Conservation (phyloP, 306 rosid species). For the Elaeagnus macrophylla region DNA sequence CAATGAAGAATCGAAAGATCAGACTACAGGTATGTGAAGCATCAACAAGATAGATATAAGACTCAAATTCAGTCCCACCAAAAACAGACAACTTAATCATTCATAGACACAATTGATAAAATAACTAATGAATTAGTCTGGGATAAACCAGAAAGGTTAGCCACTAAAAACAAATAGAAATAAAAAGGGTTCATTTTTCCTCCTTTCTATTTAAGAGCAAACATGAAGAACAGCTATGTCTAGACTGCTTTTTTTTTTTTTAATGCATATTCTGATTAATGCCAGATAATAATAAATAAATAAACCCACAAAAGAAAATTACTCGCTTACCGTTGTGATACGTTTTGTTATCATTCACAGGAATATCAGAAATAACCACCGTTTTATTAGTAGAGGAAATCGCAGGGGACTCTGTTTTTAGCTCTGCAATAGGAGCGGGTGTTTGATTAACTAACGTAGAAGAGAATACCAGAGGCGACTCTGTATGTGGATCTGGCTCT, state of each 20-base stretch:
- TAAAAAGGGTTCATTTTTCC: background rate
- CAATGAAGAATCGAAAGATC: too few species aligned
- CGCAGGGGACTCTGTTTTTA: slow-evolving; percentile 10
- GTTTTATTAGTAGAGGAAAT: slow-evolving; percentile 8
- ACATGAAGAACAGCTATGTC: background rate
- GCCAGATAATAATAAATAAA: background rate
- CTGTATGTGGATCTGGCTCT: slow-evolving; percentile 10
- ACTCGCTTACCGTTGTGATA: slow-evolving; percentile 23
- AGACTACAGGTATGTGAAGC: too few species aligned
- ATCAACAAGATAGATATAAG: too few species aligned
- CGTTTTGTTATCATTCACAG: slow-evolving; percentile 11
- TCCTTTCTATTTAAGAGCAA: background rate
- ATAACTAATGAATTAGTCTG: too few species aligned
- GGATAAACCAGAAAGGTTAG: background rate
- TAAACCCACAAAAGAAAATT: background rate
- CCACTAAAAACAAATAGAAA: background rate
- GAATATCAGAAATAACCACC: slow-evolving; percentile 12
- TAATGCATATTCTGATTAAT: background rate
- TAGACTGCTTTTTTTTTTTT: background rate
- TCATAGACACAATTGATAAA: too few species aligned
- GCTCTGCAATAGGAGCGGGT: slow-evolving; percentile 12
- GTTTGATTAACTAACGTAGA: slow-evolving; percentile 5
- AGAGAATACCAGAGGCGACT: slow-evolving; percentile 1
- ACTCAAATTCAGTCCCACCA: too few species aligned
- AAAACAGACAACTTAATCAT: too few species aligned